These are phyloP conservation scores for Speleostelium caveatum DNA, from an alignment of 78 protist genomes.

Conservation along the genomic window DNA sequence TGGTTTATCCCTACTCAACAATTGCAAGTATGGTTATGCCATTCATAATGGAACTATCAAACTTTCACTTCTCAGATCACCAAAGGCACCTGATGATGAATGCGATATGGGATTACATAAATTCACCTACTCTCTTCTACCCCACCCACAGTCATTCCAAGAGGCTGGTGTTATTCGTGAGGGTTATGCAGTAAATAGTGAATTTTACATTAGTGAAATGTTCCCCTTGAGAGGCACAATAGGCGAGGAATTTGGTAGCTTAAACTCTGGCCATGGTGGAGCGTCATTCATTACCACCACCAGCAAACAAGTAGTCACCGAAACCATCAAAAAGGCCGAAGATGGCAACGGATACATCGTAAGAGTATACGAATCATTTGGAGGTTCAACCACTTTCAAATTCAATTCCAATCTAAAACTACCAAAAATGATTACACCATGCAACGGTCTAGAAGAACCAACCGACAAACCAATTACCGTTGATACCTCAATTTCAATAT, in stretches of 20 bases:
- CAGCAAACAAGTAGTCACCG: constrained; percentile 48
- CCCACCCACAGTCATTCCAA: constrained; percentile 82
- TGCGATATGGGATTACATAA: constrained; percentile 89
- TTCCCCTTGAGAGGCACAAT: background rate
- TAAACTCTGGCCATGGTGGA: background rate
- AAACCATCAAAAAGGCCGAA: constrained; percentile 80
- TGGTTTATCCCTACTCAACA: constrained; percentile 91
- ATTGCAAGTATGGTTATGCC: constrained; percentile 92
- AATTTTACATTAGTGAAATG: background rate
- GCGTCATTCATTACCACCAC: constrained; percentile 19
- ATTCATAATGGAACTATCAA: constrained; percentile 42
- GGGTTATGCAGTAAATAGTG: constrained; percentile 32
- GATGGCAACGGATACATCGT: constrained; percentile 41
- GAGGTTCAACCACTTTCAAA: constrained; percentile 32
- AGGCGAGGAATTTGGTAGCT: background rate
- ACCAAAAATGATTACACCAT: constrained; percentile 3
- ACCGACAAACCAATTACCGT: background rate
- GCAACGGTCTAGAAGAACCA: constrained; percentile 56
- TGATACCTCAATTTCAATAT: background rate
- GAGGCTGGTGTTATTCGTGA: constrained; percentile 39
- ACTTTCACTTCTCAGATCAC: constrained; percentile 83
- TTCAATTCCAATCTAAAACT: background rate
- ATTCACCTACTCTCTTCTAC: constrained; percentile 83
- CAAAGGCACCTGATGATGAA: constrained; percentile 88
- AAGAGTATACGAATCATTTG: constrained; percentile 78